phyloP scores from a whole-genome alignment of 805 yeast genomes.

The Metschnikowia matae region DNA sequence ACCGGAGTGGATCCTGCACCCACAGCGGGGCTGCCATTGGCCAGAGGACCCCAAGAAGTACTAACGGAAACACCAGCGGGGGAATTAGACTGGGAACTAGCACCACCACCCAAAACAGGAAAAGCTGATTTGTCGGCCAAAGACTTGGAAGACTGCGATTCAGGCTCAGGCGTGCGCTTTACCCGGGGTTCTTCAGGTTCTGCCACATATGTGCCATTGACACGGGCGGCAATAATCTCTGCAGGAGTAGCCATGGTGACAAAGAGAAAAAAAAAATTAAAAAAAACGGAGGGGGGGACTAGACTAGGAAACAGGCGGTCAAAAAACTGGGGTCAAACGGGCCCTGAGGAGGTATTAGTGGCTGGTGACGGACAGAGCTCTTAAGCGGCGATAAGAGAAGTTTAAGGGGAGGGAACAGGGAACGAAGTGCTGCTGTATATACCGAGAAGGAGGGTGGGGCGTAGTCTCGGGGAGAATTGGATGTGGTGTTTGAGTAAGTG shows the following conservation, averaged over 20 bases:
- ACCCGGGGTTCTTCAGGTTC: slow-evolving; percentile 3
- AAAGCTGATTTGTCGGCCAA: slow-evolving; percentile 54
- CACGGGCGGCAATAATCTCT: slow-evolving; percentile 47
- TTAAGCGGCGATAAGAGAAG: no score
- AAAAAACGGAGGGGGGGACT: not conserved
- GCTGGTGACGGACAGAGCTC: not conserved
- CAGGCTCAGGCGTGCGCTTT: slow-evolving; percentile 5
- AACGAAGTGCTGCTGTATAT: not conserved
- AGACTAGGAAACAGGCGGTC: slow-evolving; percentile 2
- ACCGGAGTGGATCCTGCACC: slow-evolving; percentile 15
- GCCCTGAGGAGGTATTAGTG: not conserved
- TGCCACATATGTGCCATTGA: slow-evolving; percentile 23
- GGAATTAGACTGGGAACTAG: slow-evolving; percentile 13
- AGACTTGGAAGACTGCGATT: slow-evolving; percentile 30
- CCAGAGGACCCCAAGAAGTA: slow-evolving; percentile 40
- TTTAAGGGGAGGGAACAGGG: not conserved
- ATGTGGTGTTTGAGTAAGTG: not conserved
- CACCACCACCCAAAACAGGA: slow-evolving; percentile 59
- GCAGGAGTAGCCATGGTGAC: slow-evolving; percentile 42
- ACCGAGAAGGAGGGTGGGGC: not conserved
- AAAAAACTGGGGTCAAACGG: not conserved
- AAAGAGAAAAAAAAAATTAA: no score
- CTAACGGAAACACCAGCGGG: slow-evolving; percentile 20
- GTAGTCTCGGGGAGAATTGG: not conserved
- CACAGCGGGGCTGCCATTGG: slow-evolving; percentile 20